Conservation (phyloP, 2,329 filamentous ascomycete species). For the Pestalotiopsis sp. region DNA sequence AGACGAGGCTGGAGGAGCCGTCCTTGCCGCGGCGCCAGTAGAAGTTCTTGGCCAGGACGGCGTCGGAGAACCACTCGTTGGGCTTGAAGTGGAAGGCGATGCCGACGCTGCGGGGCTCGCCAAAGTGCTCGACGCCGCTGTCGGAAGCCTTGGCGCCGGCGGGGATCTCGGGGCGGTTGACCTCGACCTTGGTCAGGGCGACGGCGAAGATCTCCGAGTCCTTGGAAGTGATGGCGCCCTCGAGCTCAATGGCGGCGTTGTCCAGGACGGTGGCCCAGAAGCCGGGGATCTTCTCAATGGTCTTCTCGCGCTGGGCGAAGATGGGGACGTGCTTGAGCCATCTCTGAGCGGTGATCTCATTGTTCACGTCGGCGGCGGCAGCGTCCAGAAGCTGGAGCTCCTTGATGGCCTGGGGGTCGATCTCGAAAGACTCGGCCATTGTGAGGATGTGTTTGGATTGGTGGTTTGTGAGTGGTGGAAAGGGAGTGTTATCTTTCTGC, state of each 20-base stretch:
- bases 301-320: constrained; percentile 61
- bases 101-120: constrained; percentile 65
- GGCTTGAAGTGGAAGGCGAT: constrained; percentile 58
- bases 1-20: constrained; percentile 64
- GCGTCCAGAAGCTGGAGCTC: constrained; percentile 35
- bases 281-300: constrained; percentile 60
- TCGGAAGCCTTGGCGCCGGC: constrained; percentile 32
- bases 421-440: constrained; percentile 29
- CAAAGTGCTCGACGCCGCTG: constrained; percentile 37
- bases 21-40: constrained; percentile 63
- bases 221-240: constrained; percentile 62
- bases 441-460: constrained; percentile 1
- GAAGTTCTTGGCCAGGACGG: constrained; percentile 67
- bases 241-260: constrained; percentile 58
- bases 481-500: too few relatives aligned
- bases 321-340: constrained; percentile 33
- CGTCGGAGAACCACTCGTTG: constrained; percentile 66
- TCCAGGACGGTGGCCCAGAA: constrained; percentile 75
- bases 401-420: constrained; percentile 34
- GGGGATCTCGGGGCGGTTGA: constrained; percentile 46
- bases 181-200: constrained; percentile 56
- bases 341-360: constrained; percentile 34
- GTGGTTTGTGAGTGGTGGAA: neutral
- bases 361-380: constrained; percentile 33
- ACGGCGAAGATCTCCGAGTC: constrained; percentile 63